Conservation (phyloP, 2,329 filamentous ascomycete genomes). For the Trichoderma pleuroti region DNA sequence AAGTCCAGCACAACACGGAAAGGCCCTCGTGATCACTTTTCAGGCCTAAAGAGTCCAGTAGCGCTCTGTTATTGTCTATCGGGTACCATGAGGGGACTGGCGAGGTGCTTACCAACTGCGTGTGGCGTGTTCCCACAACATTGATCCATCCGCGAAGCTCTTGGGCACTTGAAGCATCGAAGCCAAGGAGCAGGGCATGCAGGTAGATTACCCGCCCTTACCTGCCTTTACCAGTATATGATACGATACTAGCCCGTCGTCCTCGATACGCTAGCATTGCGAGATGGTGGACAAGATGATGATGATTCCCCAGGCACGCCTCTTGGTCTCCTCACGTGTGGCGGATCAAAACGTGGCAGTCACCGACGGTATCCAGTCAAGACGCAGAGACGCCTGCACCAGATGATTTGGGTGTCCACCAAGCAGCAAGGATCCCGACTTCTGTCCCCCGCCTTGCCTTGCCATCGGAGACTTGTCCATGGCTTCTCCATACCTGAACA, state of each 20-base stretch:
- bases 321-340: background rate
- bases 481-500: background rate
- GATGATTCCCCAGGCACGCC: background rate
- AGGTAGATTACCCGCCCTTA: background rate
- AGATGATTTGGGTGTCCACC: background rate
- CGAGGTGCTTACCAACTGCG: background rate
- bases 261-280: background rate
- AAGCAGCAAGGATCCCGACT: constrained; percentile 3
- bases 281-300: background rate
- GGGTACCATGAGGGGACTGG: background rate
- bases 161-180: background rate
- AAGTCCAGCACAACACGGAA: background rate
- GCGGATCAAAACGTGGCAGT: constrained; percentile 13
- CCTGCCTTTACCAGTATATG: background rate
- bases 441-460: constrained; percentile 3
- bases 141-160: background rate
- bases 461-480: constrained; percentile 6
- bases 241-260: background rate
- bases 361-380: constrained; percentile 4
- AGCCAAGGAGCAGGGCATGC: background rate
- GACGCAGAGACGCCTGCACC: constrained; percentile 1
- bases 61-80: background rate
- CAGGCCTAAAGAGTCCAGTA: background rate
- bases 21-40: background rate
- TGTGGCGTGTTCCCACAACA: background rate